Evolutionary conservation across 805 yeast genomes (phyloP), one percentile per base, ranked within the genome.

Genomic region (Ogataea ganodermae): DNA sequence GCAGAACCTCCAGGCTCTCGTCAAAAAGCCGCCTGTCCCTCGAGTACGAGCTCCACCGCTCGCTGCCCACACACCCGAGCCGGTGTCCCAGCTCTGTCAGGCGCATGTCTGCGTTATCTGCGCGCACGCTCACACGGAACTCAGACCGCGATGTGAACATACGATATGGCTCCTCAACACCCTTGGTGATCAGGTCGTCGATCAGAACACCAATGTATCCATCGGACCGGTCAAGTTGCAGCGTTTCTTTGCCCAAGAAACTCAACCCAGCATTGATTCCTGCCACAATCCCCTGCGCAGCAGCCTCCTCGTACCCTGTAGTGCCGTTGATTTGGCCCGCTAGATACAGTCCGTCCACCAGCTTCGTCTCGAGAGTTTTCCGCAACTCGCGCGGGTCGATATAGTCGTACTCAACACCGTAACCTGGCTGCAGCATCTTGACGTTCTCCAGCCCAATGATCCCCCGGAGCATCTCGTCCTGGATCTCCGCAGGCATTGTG

Each of bases 261-360:
- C 81, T 58, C 21, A 89, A 70, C 0, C 96, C 97, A 0, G 99
- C 97, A 65, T 94, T 94, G 32, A 91, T 84, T 8, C 99, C 99
- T 1, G 99, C 99, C 37, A 94, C 70, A 45, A 89, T 75, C 1
- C 99, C 99, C 61, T 94, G 99, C 0, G 98, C 86, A 2, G 97
- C 96, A 0, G 99, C 99, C 64, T 94, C 99, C 69, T 94, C 99
- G 59, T 94, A 94, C 0, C 99, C 99, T 0, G 99, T 94, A 0
- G 99, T 94, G 27, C 99, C 99, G 62, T 94, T 94, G 35, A 94
- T 94, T 66, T 94, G 99, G 1, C 99, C 99, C 0, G 99, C 99
- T 37, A 94, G 71, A 63, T 70, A 94, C 30, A 94, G 67, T 0
- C 97, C 97, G 9, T 75, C 68, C 2, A 94, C 81, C 3, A 78